Evolutionary conservation across 2,329 filamentous ascomycete genomes (phyloP).

Genomic region (Fusarium sp.): DNA sequence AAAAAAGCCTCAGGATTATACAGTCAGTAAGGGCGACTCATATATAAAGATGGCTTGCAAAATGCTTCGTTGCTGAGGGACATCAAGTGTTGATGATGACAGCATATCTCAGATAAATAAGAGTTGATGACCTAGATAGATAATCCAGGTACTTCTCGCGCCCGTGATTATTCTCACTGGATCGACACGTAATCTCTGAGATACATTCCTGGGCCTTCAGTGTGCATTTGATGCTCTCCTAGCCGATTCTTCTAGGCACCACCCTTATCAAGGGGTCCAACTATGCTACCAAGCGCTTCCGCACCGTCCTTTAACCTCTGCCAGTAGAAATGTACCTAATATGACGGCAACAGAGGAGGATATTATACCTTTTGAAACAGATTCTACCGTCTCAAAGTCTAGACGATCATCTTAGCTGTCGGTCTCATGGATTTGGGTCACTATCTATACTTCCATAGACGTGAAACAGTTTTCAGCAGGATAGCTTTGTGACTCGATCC

Average conservation of each 20-base stretch:
- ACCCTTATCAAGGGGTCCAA: not conserved
- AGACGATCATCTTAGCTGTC: not conserved
- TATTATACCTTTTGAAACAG: fast-evolving
- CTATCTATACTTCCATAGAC: not conserved
- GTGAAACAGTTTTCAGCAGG: not conserved
- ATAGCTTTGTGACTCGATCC: not conserved
- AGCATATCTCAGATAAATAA: not conserved
- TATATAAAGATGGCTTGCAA: not conserved
- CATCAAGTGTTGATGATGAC: not conserved
- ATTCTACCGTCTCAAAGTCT: not conserved
- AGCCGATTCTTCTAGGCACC: fast-evolving
- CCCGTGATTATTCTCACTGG: not conserved
- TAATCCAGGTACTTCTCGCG: not conserved
- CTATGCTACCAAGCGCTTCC: not conserved
- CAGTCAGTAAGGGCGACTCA: fast-evolving
- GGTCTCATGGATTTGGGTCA: not conserved
- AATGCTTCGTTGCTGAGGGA: not conserved
- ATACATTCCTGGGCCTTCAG: fast-evolving
- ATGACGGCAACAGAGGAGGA: fast-evolving
- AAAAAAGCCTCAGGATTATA: not conserved
- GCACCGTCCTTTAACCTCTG: not conserved
- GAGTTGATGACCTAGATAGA: not conserved
- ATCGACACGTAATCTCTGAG: too few relatives aligned
- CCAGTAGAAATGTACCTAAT: too few relatives aligned
- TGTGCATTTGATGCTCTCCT: not conserved